These are phyloP conservation scores for Trichoderma sp. DNA, from an alignment of 2,329 filamentous ascomycete genomes.

Conservation along the genomic window DNA sequence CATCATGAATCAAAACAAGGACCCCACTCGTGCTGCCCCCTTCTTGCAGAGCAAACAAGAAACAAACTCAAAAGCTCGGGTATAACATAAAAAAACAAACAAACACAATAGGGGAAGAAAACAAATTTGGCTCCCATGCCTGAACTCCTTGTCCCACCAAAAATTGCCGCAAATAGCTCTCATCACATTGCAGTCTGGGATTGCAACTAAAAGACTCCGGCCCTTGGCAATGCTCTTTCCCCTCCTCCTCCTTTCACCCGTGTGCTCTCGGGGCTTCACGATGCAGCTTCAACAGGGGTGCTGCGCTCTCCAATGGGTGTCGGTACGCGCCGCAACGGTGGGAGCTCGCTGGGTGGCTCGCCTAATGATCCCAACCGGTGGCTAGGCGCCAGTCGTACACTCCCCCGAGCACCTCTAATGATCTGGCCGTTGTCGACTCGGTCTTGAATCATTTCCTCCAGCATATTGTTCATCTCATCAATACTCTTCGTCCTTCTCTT, in stretches of 20 bases:
- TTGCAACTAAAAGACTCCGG: not conserved
- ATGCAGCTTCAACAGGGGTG: not conserved
- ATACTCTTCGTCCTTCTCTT: constrained; percentile 65
- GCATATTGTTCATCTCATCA: constrained; percentile 88
- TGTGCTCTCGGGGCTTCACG: not conserved
- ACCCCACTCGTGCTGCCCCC: constrained; percentile 9
- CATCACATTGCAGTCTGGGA: not conserved
- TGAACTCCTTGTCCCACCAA: constrained; percentile 22
- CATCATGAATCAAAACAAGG: constrained; percentile 19
- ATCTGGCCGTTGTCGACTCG: constrained; percentile 74
- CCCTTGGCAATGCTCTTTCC: not conserved
- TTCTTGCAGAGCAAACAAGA: constrained; percentile 14
- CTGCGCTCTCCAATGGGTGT: constrained; percentile 26
- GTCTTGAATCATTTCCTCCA: constrained; percentile 95
- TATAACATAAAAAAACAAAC: constrained; percentile 21
- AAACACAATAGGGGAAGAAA: not conserved
- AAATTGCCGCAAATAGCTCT: not conserved
- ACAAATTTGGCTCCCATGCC: constrained; percentile 14
- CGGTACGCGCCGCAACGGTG: constrained; percentile 41
- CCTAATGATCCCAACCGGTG: constrained; percentile 39
- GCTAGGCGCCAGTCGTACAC: constrained; percentile 56
- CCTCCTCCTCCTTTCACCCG: not conserved
- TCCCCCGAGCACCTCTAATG: constrained; percentile 64
- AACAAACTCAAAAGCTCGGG: constrained; percentile 20
- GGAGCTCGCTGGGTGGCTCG: constrained; percentile 36